Base-by-base conservation (phyloP, 2,329 filamentous ascomycete genomes). In the Sporothrix pallida region DNA sequence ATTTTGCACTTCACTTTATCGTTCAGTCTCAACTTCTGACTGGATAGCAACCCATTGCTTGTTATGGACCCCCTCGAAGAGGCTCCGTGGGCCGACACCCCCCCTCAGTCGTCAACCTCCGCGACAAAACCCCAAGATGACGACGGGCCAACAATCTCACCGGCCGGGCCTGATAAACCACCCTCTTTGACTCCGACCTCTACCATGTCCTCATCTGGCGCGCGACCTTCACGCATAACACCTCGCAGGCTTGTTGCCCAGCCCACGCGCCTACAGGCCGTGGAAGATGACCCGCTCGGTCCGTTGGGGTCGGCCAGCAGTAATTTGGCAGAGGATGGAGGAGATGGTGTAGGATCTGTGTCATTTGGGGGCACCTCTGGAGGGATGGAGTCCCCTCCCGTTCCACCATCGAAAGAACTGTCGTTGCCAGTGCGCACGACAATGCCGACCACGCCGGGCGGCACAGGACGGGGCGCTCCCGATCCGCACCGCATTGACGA, bases 191-290 rank as follows among this genome's bases (percentile, higher is more conserved):
- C 74, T 5, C 70, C 74, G 1, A 58, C 74, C 0, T 76, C 81
- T 70, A 80, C 80, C 37, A 72, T 82, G 44, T 76, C 81, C 26
- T 72, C 76, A 26, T 75, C 79, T 42, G 77, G 79, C 10, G 74
- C 82, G 76, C 84, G 86, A 46, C 81, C 84, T 12, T 84, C 84
- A 37, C 84, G 86, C 75, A 80, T 83, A n/a, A 82, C 80, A 3
- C 86, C 86, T 52, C 89, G 90, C 76, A 88, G 90, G 75, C 85
- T 94, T 79, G 90, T 91, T 77, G 91, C 91, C 74, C 92, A 95
- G 80, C 89, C 92, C 44, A 94, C 93, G 65, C 91, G 90, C 72
- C 91, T 95, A 75, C 90, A 95, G 83, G 91, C 91, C 75, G 91
- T 93, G 77, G 89, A 91, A 60, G 92, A 94, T 80, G 88, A 90